A percentile compares a stretch with the other conserved stretches of the same genome.
phyloP scores from a whole-genome alignment of 2,329 filamentous ascomycete genomes.

The Ophiostoma populinum region DNA sequence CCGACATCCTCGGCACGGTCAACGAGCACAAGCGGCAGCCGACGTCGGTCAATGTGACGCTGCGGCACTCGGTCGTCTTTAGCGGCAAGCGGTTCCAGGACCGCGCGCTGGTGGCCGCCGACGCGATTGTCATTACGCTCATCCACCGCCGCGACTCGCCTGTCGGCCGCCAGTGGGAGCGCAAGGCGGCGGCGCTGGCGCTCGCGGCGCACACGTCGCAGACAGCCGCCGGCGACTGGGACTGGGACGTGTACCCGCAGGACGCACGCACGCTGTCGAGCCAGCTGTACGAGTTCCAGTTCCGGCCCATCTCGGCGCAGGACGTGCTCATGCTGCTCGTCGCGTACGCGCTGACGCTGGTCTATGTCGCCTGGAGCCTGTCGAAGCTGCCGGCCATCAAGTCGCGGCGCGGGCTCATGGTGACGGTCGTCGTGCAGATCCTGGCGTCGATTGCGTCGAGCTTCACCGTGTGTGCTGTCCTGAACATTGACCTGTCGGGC shows the following conservation, averaged over 20 bases:
- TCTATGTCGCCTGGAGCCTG: conserved; percentile 51
- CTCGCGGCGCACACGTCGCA: conserved; percentile 23
- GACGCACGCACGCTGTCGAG: conserved; percentile 31
- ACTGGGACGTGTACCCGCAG: conserved; percentile 51
- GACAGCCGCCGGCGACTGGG: conserved; percentile 15
- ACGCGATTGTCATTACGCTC: conserved; percentile 63
- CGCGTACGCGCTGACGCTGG: conserved; percentile 44
- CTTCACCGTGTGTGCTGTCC: conserved; percentile 61
- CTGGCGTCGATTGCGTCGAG: conserved; percentile 58
- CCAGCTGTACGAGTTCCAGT: conserved; percentile 62
- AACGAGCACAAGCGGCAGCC: conserved; percentile 44
- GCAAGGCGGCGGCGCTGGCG: conserved; percentile 37
- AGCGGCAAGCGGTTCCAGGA: conserved; percentile 64
- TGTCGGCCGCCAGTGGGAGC: conserved; percentile 48
- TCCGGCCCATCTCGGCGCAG: conserved; percentile 50
- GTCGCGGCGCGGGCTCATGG: conserved; percentile 53
- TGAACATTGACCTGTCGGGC: conserved; percentile 57
- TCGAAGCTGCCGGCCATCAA: conserved; percentile 58
- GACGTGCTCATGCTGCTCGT: conserved; percentile 47
- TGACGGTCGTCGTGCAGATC: conserved; percentile 54
- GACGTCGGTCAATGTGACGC: conserved; percentile 54
- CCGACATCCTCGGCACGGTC: conserved; percentile 49
- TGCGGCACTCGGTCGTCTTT: conserved; percentile 65
- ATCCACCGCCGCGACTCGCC: conserved; percentile 50
- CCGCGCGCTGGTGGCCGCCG: conserved; percentile 49